Evolutionary conservation across 805 yeast genomes (phyloP), one percentile per base, ranked within the genome.

Genomic region (Cyberlindnera amylophila): DNA sequence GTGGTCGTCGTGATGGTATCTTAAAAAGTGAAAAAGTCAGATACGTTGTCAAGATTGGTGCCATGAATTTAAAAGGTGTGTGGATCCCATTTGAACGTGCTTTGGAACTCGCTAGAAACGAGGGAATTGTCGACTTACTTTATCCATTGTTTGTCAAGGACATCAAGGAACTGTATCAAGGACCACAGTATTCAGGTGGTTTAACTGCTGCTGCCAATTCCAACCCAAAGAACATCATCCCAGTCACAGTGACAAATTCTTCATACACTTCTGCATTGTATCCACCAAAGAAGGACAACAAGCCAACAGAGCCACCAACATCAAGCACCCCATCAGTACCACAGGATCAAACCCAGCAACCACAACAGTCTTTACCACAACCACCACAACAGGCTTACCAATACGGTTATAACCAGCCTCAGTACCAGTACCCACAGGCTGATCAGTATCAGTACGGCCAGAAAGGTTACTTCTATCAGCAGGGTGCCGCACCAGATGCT

Each of bases 71-170:
- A 49, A 81, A 81, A 58, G 87, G 87, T 35, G 87, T 81, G 30
- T 81, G 87, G 87, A 80, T 81, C 39, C 87, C 87, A 6, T 81
- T 81, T 59, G 86, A 81, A 55, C 66, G 86, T 42, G 87, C 86
- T 3, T 62, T 81, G 29, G 78, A 81, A 30, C 72, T 81, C 74
- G 86, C 86, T 12, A 82, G 80, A 61, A 67, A 82, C 41, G 86
- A 81, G 59, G 79, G 79, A 29, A 80, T 77, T 38, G 79, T 76
- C 17, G 82, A 77, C 51, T 59, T 72, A 32, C 59, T 77, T 37
- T 77, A 77, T 52, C 82, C 82, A 3, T 62, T 77, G 37, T 77
- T 77, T 57, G 86, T 80, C 35, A 75, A 83, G 55, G 86, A 81
- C 59, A 81, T 81, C 52, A 80, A 81, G 60, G 60, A 55, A 31